phyloP scores from a whole-genome alignment of 805 yeast genomes.

The Candida taoyuanica region DNA sequence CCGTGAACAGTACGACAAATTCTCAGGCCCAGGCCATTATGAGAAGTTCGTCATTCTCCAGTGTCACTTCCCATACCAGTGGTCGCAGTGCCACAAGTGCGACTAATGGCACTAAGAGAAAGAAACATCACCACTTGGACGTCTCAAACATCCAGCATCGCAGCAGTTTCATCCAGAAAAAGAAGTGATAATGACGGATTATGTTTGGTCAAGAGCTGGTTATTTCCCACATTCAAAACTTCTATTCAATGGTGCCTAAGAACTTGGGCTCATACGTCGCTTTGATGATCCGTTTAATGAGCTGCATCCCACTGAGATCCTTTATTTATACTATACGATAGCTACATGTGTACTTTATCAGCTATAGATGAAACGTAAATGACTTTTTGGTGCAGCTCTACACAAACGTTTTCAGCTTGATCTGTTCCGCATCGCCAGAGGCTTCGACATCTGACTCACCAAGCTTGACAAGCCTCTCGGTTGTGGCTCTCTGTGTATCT shows the following conservation, averaged over 20 bases:
- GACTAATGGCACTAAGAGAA: constrained; percentile 11
- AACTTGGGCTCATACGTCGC: too few relatives aligned
- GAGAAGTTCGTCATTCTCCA: constrained; percentile 18
- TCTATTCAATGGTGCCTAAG: too few relatives aligned
- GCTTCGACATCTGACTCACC: constrained; percentile 21
- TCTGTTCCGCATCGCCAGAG: constrained; percentile 24
- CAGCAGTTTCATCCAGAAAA: constrained; percentile 8
- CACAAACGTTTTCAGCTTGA: constrained; percentile 48
- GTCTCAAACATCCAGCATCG: constrained; percentile 13
- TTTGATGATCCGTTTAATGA: too few relatives aligned
- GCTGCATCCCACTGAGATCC: too few relatives aligned
- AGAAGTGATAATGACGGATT: too few relatives aligned
- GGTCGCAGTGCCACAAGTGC: constrained; percentile 6
- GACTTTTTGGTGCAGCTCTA: constrained; percentile 2
- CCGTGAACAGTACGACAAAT: neutral
- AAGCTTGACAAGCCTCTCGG: constrained; percentile 42
- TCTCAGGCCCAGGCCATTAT: constrained; percentile 3
- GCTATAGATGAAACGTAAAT: neutral
- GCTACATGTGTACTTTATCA: too few relatives aligned
- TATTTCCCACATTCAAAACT: too few relatives aligned
- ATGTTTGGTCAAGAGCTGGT: too few relatives aligned
- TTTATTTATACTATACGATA: too few relatives aligned
- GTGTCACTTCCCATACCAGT: constrained; percentile 17
- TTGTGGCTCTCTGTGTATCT: constrained; percentile 34
- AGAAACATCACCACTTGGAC: constrained; percentile 26